Base-by-base conservation (phyloP, 2,329 filamentous ascomycete species). In the Penicillium crustosum region DNA sequence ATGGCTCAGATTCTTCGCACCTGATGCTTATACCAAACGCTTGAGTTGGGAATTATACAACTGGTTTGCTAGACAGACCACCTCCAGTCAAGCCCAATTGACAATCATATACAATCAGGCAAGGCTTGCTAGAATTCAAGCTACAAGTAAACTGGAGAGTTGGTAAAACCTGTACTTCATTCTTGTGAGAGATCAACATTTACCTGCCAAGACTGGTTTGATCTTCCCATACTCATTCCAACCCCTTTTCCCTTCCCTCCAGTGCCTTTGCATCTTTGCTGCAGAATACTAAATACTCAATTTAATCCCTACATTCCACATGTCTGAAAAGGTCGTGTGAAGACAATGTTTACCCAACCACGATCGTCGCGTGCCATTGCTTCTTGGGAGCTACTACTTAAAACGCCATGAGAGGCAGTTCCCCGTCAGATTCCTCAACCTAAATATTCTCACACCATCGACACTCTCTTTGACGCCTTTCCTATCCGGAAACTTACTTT, bases 221-320 rank as follows among this genome's bases (percentile, higher is more conserved):
- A n/a, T 44, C 33, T 59, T 61, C 42, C 36, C n/a, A 17, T 8
- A 9, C 21, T 19, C 61, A 65, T 64, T 64, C 63, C 61, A 55
- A 45, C 55, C 61, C 57, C 7, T 58, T 60, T 27, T 6, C 25
- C 13, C 43, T 31, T 47, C 53, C 48, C 50, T 38, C 27, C 29
- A 43, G 54, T 49, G 19, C 49, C 38, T 25, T 59, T 31, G 12
- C 25, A 10, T 9, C 23, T 7, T 27, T 49, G 25, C 4, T 48
- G 43, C 27, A 27, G 27, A n/a, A 27, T 36, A 21, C 39, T 23
- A 12, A 31, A 29, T 53, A 25, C 12, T 23, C 43, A 29, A 35
- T 19, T 27, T 19, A 44, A 29, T 2, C 48, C 48, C 57, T 53
- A 35, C 63, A 66, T 66, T 61, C 58, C 55, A 55, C 35, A 29